These are phyloP conservation scores for Dendrobium catenatum DNA, from an alignment of 106 monocot genomes.

Conservation along the genomic window DNA sequence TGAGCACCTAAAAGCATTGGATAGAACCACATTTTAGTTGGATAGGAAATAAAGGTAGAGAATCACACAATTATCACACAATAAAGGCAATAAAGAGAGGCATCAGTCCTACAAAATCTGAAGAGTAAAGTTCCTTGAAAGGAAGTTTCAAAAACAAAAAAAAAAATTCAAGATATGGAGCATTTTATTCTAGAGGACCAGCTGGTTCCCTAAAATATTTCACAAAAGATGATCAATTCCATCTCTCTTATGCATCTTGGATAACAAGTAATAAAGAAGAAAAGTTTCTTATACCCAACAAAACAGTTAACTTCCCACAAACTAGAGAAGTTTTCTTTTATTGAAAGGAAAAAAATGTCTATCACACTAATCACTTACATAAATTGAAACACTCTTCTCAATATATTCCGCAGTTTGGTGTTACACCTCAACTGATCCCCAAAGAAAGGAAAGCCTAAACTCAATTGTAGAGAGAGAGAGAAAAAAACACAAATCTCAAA, in stretches of 20 bases:
- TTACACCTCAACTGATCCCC: constrained; percentile 2
- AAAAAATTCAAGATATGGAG: no score
- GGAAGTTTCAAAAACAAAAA: no score
- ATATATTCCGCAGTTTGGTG: not conserved
- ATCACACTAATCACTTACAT: not conserved
- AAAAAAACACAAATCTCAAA: not conserved
- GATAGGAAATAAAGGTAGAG: not conserved
- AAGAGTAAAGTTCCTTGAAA: not conserved
- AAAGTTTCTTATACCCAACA: not conserved
- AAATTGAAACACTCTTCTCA: not conserved
- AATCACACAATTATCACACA: not conserved
- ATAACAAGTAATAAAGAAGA: not conserved
- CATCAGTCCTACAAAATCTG: not conserved
- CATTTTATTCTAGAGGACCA: not conserved
- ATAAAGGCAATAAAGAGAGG: not conserved
- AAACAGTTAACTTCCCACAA: not conserved
- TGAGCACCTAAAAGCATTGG: not conserved
- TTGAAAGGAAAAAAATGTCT: constrained; percentile 4
- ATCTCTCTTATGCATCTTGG: not conserved
- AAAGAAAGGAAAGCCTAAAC: constrained; percentile 7
- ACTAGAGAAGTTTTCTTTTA: not conserved
- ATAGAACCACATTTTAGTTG: not conserved
- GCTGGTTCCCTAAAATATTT: not conserved
- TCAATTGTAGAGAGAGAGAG: not conserved
- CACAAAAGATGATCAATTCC: not conserved